Base-by-base conservation (phyloP, 1,284 basidiomycete genomes). In the Heterobasidion occidentale region DNA sequence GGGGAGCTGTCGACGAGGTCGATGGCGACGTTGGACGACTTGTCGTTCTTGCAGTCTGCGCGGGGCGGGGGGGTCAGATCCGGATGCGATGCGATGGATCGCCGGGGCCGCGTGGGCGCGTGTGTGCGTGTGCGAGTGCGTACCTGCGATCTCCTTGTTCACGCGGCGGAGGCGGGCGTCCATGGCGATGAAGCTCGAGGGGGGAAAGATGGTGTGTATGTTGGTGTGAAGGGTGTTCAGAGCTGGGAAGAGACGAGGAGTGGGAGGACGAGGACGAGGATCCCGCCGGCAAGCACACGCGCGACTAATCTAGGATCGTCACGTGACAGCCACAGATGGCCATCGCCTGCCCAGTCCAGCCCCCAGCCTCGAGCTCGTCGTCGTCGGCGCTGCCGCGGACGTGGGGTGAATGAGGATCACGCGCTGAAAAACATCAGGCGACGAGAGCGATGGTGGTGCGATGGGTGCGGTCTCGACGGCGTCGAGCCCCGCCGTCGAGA, bases 1-100 rank as follows among this genome's bases (percentile, higher is more conserved):
- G 92, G 88, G 33, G 86, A 89, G 62, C 90, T 84, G 67, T 94
- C 92, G 65, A 98, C 77, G 70, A 94, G 86, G 60, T 92, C 88
- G 63, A 98, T 88, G 61, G 75, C 77, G 68, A 98, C 92, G 58
- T 84, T 85, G 36, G 91, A 93, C 14, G 84, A 79, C 77, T 88
- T 92, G 78, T 98, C 94, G 68, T 88, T 94, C 76, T 94, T 92
- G 80, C 93, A 96, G 71, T 96, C 94, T 91, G 64, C 12, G 34
- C 7, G 34, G 51, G 52, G 36, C 36, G 27, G 3, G 27, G 3
- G 27, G 27, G 5, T 27, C 27, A 27, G 27, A 27, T 20, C 48
- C 36, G 55, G 54, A 53, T 55, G 20, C 56, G 36, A 36, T 48
- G 35, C 45, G 45, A 46, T 59, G 55, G 42, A 51, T 56, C 36